Evolutionary conservation across 1,284 basidiomycete genomes (phyloP).

Genomic region (Malassezia dermatis): DNA sequence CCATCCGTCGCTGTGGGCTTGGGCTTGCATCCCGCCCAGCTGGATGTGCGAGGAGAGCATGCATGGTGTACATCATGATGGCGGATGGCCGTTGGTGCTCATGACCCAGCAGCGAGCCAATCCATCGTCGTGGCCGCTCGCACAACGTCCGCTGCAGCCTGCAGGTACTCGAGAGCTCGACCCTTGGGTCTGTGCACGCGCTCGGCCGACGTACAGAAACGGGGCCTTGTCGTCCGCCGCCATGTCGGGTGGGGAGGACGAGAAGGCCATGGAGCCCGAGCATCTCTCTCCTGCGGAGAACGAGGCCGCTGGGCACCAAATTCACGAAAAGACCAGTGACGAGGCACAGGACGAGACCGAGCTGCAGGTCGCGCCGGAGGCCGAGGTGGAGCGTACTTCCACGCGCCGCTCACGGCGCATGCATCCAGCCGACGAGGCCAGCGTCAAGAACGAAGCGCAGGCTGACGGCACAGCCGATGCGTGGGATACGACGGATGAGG

Average conservation of each 20-base stretch:
- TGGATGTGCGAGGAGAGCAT: too few species aligned
- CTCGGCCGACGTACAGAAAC: neutral
- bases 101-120: neutral
- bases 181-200: neutral
- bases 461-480: slow-evolving; percentile 21
- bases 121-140: neutral
- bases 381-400: neutral
- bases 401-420: slow-evolving; percentile 6
- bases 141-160: neutral
- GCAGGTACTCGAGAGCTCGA: neutral
- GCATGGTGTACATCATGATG: too few species aligned
- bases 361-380: neutral
- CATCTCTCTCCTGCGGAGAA: neutral
- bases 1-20: neutral
- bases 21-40: too few species aligned
- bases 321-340: neutral
- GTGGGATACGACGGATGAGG: slow-evolving; percentile 37
- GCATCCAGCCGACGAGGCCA: neutral
- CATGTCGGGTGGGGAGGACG: slow-evolving; percentile 1
- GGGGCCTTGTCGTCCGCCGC: neutral
- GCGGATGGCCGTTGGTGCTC: neutral
- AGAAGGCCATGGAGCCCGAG: neutral
- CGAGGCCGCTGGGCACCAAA: neutral
- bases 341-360: neutral
- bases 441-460: slow-evolving; percentile 3